Conservation (phyloP, 2,329 filamentous ascomycete species). For the Penicillium sp. region DNA sequence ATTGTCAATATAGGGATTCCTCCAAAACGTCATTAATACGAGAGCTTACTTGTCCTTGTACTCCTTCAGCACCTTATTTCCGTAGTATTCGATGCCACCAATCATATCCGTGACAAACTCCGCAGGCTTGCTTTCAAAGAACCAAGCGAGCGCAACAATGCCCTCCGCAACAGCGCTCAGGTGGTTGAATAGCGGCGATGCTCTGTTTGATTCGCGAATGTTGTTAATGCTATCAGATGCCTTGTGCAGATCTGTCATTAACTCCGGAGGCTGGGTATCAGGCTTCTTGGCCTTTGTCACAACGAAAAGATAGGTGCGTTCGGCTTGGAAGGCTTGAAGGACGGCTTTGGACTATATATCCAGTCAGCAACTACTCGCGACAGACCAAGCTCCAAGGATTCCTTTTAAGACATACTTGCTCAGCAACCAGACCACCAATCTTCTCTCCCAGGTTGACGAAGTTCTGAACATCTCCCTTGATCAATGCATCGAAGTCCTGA, state of each 20-base stretch:
- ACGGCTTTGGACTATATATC: conserved; percentile 53
- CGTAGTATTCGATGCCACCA: conserved; percentile 85
- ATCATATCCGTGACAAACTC: conserved; percentile 83
- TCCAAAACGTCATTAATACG: background rate
- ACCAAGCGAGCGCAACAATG: conserved; percentile 86
- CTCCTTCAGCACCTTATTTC: conserved; percentile 89
- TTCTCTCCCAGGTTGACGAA: conserved; percentile 76
- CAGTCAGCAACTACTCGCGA: conserved; percentile 10
- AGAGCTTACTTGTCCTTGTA: conserved; percentile 71
- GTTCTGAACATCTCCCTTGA: conserved; percentile 69
- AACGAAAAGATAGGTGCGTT: conserved; percentile 84
- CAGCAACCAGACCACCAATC: conserved; percentile 72
- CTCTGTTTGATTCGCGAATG: conserved; percentile 77
- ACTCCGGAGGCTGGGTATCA: conserved; percentile 67
- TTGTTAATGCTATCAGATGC: conserved; percentile 75
- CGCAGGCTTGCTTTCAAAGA: conserved; percentile 77
- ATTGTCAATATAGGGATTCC: conserved; percentile 20
- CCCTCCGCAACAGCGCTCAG: conserved; percentile 86
- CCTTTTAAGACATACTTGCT: conserved; percentile 61
- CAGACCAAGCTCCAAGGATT: background rate
- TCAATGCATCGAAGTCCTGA: conserved; percentile 80
- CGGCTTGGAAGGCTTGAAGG: conserved; percentile 70
- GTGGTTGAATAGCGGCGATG: conserved; percentile 72
- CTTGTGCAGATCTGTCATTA: conserved; percentile 83
- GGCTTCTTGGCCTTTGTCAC: conserved; percentile 92